Evolutionary conservation across 371 early-diverging fungal species (phyloP).

Genomic region (Mortierella sp.): DNA sequence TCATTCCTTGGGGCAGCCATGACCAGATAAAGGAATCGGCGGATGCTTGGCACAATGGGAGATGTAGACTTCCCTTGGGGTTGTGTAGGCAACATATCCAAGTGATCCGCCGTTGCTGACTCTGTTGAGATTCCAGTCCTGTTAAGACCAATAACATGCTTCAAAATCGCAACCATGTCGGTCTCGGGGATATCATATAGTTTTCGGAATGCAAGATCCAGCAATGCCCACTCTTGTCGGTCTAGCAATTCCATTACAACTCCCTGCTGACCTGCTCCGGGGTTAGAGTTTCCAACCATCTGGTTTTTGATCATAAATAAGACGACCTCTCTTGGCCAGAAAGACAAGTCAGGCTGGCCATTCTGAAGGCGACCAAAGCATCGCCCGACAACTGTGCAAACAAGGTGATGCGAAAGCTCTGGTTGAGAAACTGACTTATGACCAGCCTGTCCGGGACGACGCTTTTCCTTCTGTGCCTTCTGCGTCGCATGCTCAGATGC

Average conservation of each 20-base stretch:
- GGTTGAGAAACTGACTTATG: slow-evolving; percentile 29
- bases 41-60: slow-evolving; percentile 33
- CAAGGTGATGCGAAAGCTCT: slow-evolving; percentile 63
- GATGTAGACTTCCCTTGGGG: not conserved
- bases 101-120: not conserved
- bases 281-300: slow-evolving; percentile 56
- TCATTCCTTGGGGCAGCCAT: slow-evolving; percentile 67
- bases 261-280: slow-evolving; percentile 60
- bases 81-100: slow-evolving; percentile 7
- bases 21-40: slow-evolving; percentile 55
- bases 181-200: slow-evolving; percentile 69
- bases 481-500: slow-evolving; percentile 19
- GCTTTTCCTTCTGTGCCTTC: slow-evolving; percentile 25
- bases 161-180: slow-evolving; percentile 61
- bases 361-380: slow-evolving; percentile 51
- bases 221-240: slow-evolving; percentile 63
- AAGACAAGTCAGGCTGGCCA: slow-evolving; percentile 53
- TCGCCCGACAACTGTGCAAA: slow-evolving; percentile 54
- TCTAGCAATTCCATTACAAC: slow-evolving; percentile 60
- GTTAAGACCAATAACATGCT: slow-evolving; percentile 46
- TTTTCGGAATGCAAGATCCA: slow-evolving; percentile 61
- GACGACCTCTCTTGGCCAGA: slow-evolving; percentile 65
- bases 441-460: slow-evolving; percentile 29
- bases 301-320: slow-evolving; percentile 61
- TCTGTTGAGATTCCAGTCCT: slow-evolving; percentile 34